Evolutionary conservation across 805 yeast species (phyloP), one percentile per base, ranked within the genome.

Genomic region (Saccharomycopsis capsularis): DNA sequence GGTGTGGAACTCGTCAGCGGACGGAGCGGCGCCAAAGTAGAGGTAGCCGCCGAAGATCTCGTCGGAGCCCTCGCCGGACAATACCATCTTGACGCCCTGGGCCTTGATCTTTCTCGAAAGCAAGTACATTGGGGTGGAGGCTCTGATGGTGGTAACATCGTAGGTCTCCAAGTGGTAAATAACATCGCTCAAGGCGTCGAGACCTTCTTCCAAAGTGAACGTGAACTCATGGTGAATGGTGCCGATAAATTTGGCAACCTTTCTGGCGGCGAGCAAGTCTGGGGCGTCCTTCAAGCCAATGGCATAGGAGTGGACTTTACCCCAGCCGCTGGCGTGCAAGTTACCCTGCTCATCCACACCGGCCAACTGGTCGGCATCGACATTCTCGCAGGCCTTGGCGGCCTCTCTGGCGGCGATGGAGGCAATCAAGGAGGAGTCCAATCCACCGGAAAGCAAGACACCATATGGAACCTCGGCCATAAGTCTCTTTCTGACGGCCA

Each of bases 381-480:
- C 67, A 45, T 73, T 74, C 50, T 73, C 73, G 37, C 81, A 76
- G 44, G 95, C 93, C 68, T 79, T 81, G 54, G 78, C 78, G 52
- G 98, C 87, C 73, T 93, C 99, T 66, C 97, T 79, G 29, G 98
- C 93, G 46, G 98, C 99, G 63, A 93, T 93, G 40, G 99, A 68
- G 18, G 99, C 99, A 66, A 93, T 93, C 68, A 93, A 75, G 21
- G 96, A 88, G 42, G 97, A 89, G 68, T 93, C 99, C 63, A 93
- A 78, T 57, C 99, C 99, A 65, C 99, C 99, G 21, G 96, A 88
- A 58, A 93, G 75, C 59, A 93, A 74, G 42, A 93, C 99, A 73
- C 99, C 99, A 68, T 87, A 93, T 49, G 99, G 98, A 54, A 93
- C 99, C 74, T 93, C 99, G 49, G 98, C 93, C 99, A 93, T 93